A percentile compares a stretch with the other conserved stretches of the same genome.
Conservation (phyloP, 2,329 filamentous ascomycete species). For the Periconia sp. region DNA sequence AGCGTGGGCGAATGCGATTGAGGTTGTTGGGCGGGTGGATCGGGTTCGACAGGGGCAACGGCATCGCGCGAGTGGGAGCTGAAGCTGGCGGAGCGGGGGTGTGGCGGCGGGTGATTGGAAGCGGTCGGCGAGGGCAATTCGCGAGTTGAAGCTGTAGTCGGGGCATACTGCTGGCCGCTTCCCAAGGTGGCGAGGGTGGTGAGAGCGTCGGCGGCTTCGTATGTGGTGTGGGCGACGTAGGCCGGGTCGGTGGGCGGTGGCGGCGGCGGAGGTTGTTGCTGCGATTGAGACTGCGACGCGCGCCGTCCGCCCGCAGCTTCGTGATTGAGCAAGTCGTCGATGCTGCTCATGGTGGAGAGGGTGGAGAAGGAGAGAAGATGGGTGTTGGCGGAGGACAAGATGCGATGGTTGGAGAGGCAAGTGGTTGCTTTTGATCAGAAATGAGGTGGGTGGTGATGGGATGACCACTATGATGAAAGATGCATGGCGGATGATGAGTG, state of each 20-base stretch:
- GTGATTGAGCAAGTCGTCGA: constrained; percentile 41
- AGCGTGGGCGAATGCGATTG: constrained; percentile 48
- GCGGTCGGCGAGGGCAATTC: constrained; percentile 36
- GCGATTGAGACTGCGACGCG: constrained; percentile 8
- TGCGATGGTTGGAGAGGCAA: neutral
- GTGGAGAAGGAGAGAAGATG: neutral
- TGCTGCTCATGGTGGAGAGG: constrained; percentile 33
- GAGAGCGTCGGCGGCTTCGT: constrained; percentile 46
- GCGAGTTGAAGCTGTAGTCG: constrained; percentile 11
- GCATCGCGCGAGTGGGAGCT: constrained; percentile 19
- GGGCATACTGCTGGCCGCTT: constrained; percentile 34
- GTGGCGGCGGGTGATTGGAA: constrained; percentile 23
- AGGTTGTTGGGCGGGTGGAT: constrained; percentile 37
- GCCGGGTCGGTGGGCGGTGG: constrained; percentile 5
- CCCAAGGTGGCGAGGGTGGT: constrained; percentile 38
- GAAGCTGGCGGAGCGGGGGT: constrained; percentile 38
- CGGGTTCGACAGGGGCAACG: constrained; percentile 41
- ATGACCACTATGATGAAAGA: neutral
- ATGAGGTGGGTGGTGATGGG: neutral
- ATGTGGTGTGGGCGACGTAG: constrained; percentile 22
- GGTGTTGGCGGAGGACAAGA: neutral
- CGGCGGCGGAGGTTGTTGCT: neutral
- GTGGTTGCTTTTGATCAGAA: neutral
- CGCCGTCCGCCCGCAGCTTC: constrained; percentile 21
- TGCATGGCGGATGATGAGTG: neutral